Evolutionary conservation across 768 basidiomycete genomes (phyloP), one percentile per base, ranked within the genome.

Genomic region (Lenzites betulinus): DNA sequence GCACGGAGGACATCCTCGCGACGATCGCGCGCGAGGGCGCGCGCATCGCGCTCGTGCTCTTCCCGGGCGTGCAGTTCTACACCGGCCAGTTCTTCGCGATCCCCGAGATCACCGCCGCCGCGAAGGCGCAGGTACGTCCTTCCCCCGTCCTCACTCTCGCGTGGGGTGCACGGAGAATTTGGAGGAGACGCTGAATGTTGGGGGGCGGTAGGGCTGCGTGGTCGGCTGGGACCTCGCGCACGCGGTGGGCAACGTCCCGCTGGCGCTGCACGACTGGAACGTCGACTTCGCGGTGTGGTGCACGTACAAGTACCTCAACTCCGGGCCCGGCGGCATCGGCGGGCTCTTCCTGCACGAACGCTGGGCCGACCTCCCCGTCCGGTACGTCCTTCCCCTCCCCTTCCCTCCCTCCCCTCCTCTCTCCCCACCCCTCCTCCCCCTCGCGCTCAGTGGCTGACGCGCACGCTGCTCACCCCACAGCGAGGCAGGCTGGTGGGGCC

Each of bases 201-300:
- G 59, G 15, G 4, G 30, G 30, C 30, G 30, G 30, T 66, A 96
- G 95, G 94, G 95, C 46, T 95, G 92, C 63, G 85, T 95, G 60
- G 91, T 94, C 69, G 96, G 94, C 41, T 95, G 94, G 86, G 96
- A 99, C 78, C 86, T 98, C 16, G 97, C 97, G 8, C 97, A 99
- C 74, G 96, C 91, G 7, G 83, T 88, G 46, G 97, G 96, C 49
- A 99, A 99, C 74, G 93, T 98, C 36, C 91, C 92, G 38, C 75
- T 96, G 66, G 79, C 83, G 49, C 78, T 99, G 64, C 93, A 96
- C 72, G 90, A 94, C 60, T 99, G 97, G 96, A 79, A 84, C 65
- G 90, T 93, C 66, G 97, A 99, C 74, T 98, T 98, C 71, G 97
- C 96, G 3, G 95, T 95, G 36, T 98, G 96, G 93, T 99, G 97